These are phyloP conservation scores for Amaranthus tricolor DNA, from an alignment of 179 eudicot species.

Conservation along the genomic window DNA sequence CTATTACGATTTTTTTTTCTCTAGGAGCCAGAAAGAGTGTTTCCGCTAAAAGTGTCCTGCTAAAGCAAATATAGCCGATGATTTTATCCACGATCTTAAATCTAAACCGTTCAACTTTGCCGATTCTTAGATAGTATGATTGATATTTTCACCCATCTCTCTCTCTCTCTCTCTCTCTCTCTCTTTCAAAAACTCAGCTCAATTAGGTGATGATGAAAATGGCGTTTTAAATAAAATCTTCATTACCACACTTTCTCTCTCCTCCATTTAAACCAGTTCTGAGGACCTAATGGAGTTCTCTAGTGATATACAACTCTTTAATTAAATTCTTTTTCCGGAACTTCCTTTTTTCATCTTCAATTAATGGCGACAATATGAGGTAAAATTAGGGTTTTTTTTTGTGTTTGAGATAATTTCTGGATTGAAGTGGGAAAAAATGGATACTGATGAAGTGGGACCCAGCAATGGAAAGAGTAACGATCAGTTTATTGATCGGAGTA, in stretches of 20 bases:
- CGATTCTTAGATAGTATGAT: background rate
- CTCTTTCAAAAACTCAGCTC: constrained; percentile 1
- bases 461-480: constrained; percentile 46
- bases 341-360: background rate
- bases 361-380: constrained; percentile 2
- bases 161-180: background rate
- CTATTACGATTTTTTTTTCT: background rate
- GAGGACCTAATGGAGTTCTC: constrained; percentile 17
- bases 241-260: constrained; percentile 1
- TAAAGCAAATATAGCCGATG: background rate
- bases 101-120: background rate
- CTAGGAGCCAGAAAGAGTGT: background rate
- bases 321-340: background rate
- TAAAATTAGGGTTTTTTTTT: constrained; percentile 9
- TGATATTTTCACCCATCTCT: background rate
- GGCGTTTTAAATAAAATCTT: constrained; percentile 14
- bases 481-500: constrained; percentile 79
- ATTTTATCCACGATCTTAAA: background rate
- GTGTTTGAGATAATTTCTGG: background rate
- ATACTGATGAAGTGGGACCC: constrained; percentile 31
- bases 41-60: background rate
- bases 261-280: constrained; percentile 7
- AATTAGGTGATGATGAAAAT: constrained; percentile 13
- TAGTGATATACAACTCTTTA: background rate
- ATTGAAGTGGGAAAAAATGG: constrained; percentile 11